These are phyloP conservation scores for Mortierella sp. DNA, from an alignment of 371 early-diverging fungal genomes.

Conservation along the genomic window DNA sequence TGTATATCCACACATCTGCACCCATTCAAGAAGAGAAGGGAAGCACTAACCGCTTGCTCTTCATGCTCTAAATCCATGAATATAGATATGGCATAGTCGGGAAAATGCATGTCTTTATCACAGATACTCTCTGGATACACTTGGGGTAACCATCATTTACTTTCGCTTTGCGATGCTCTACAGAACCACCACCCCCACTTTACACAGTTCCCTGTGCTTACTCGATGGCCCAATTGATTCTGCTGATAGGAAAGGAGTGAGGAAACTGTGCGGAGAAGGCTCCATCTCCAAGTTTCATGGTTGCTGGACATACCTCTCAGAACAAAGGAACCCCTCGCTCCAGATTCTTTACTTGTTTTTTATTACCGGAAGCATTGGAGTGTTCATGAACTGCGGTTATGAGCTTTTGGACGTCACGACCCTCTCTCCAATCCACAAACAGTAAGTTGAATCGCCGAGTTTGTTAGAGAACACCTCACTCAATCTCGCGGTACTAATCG, in stretches of 20 bases:
- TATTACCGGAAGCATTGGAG: constrained; percentile 37
- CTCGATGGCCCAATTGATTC: neutral
- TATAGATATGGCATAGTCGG: constrained; percentile 50
- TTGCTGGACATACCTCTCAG: constrained; percentile 43
- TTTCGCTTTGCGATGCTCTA: neutral
- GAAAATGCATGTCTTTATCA: constrained; percentile 51
- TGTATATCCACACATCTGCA: no score
- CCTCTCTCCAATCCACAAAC: constrained; percentile 31
- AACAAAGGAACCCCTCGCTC: constrained; percentile 47
- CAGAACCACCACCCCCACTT: neutral
- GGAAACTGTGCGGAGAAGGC: constrained; percentile 26
- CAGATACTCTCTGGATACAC: constrained; percentile 52
- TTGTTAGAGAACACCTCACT: no score
- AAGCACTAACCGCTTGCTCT: neutral
- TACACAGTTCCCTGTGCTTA: neutral
- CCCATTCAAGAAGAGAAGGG: no score
- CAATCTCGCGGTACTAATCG: no score
- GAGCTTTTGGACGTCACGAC: constrained; percentile 38
- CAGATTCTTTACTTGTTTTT: constrained; percentile 49
- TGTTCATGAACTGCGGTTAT: constrained; percentile 38
- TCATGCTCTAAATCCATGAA: no score
- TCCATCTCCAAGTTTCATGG: constrained; percentile 26
- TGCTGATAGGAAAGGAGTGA: constrained; percentile 25
- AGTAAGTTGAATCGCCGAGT: no score
- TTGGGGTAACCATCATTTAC: constrained; percentile 16